Base-by-base conservation (phyloP, 441 rosid species). In the Oxalis stricta region DNA sequence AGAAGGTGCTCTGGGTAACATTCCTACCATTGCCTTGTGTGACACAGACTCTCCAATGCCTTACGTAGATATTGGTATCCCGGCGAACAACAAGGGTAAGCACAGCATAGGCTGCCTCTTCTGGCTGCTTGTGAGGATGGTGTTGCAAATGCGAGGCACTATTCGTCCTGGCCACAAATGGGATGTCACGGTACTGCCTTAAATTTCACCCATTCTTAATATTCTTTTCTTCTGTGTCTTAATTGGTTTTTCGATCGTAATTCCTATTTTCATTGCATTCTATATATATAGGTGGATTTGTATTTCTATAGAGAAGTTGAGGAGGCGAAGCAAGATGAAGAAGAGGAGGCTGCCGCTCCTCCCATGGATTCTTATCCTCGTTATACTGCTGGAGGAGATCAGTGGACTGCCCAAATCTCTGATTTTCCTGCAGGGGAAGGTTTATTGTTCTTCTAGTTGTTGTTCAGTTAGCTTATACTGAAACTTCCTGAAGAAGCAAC, bases 41-140 rank as follows among this genome's bases (percentile, higher is more conserved):
- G 95, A 89, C 55, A 89, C 97, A 1, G 95, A 89, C 52, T 89
- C 97, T 3, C 95, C 95, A 1, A 82, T 85, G 94, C 50, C 77
- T 1, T 82, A 63, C 39, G 92, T 89, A 18, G 97, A 85, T 60
- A 74, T 89, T 8, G 95, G 97, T 10, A 82, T 89, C 53, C 97
- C 97, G 0, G 84, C 97, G 20, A 88, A 84, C 52, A 88, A 84
- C 80, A 88, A 88, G 65, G 97, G 97, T 3, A 84, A 84, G 61
- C 97, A 87, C 77, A 78, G 93, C 65, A 87, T 84, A 46, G 97
- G 97, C 0, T 84, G 95, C 41, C 73, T 87, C 8, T 87, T 87
- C 62, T 87, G 97, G 97, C 75, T 87, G 21, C 62, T 87, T 46
- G 95, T 94, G 13, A 79, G 97, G 41, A 88, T 88, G 97, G 97